These are phyloP conservation scores for Pythium phragmitis DNA, from an alignment of 352 stramenopile genomes.

Conservation along the genomic window DNA sequence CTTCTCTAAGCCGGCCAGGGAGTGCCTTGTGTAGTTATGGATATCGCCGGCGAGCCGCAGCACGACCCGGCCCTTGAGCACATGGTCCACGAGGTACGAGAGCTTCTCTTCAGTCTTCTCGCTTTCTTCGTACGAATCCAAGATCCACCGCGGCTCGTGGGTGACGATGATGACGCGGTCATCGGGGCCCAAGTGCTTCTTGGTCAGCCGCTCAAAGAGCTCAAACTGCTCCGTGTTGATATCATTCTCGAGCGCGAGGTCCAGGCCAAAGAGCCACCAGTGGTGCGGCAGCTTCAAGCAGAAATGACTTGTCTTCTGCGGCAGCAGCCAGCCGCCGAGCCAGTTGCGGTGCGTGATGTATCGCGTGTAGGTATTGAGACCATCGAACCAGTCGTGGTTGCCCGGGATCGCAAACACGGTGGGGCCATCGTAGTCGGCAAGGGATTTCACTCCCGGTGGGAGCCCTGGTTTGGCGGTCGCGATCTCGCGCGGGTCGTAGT, in stretches of 20 bases:
- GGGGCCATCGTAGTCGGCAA: constrained; percentile 67
- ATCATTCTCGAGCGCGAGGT: constrained; percentile 91
- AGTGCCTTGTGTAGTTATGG: constrained; percentile 93
- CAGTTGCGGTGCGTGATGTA: constrained; percentile 91
- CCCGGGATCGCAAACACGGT: constrained; percentile 83
- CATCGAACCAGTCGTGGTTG: constrained; percentile 96
- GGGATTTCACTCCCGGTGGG: constrained; percentile 42
- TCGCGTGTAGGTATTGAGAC: constrained; percentile 90
- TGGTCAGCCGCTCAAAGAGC: constrained; percentile 86
- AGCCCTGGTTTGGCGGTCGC: constrained; percentile 76
- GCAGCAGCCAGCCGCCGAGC: constrained; percentile 91
- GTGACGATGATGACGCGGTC: constrained; percentile 92
- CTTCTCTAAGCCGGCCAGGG: constrained; percentile 39
- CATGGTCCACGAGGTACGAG: constrained; percentile 68
- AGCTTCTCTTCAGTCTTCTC: constrained; percentile 75
- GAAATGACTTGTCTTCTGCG: constrained; percentile 92
- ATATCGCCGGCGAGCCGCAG: constrained; percentile 89
- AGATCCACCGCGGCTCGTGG: constrained; percentile 91
- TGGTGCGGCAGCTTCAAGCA: constrained; percentile 86
- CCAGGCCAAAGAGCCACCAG: constrained; percentile 92
- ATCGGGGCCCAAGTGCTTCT: constrained; percentile 68
- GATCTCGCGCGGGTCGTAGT: constrained; percentile 88
- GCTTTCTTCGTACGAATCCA: constrained; percentile 85
- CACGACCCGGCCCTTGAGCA: constrained; percentile 72
- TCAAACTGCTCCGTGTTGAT: constrained; percentile 93